Base-by-base conservation (phyloP, 139 green algal genomes). In the Chlamydomonas sp. region DNA sequence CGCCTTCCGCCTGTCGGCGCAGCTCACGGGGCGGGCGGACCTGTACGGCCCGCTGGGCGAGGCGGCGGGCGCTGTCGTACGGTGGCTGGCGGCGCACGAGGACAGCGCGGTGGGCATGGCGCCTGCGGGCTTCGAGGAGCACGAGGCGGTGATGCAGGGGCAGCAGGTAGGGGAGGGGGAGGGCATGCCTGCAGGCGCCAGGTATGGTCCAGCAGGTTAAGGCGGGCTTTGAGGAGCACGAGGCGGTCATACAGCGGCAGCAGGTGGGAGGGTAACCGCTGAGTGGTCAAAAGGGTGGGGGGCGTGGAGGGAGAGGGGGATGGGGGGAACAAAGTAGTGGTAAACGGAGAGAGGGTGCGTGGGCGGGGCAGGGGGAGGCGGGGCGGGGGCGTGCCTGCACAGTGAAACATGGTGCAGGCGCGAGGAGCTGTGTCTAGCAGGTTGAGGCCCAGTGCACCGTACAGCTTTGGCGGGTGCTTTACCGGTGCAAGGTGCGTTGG, bases 31-130 rank as follows among this genome's bases (percentile, higher is more conserved):
- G 16, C 73, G 77, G 59, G 80, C 71, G 8, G 86, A 92, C n/a
- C 74, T 95, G n/a, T 97, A 96, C 73, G 85, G 49, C 17, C 90
- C 91, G 2, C 80, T 97, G 83, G 82, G 63, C 1, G 79, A 80
- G 1, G 86, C 83, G 5, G 66, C 93, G 71, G 81, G 68, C 14
- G 79, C 84, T 3, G 63, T 94, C 78, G 58, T 62, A 49, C 15
- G 66, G n/a, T 94, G 92, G 91, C 88, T 95, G 84, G 67, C 17
- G 5, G 79, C 6, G 8, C 71, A 79, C 80, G 88, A 88, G 69
- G 62, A 86, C 59, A 69, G 84, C 58, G 20, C 72, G 31, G 62
- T 76, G 49, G 83, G 83, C 83, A 87, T 87, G 83, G 49, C 31
- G 60, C 4, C 73, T 1, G n/a, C 77, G 5, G 84, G 88, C 49